Evolutionary conservation across 176 grass and related monocot genomes (phyloP).

Genomic region (bread wheat (Triticum aestivum)): DNA sequence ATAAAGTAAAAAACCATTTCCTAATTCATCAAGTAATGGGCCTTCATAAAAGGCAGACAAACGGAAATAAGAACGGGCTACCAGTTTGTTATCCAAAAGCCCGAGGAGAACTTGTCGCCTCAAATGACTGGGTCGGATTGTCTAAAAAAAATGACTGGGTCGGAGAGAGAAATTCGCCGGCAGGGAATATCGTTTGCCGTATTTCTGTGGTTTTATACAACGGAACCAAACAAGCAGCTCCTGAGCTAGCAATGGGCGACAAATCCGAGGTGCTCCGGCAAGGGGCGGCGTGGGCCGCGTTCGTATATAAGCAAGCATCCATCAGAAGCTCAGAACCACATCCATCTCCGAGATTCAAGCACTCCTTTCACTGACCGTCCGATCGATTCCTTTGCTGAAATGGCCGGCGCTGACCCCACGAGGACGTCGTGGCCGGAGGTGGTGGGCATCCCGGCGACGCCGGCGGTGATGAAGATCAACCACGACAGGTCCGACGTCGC

Average conservation of each 20-base stretch:
- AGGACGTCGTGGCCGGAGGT: slow-evolving; percentile 20
- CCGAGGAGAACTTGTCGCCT: too few relatives aligned
- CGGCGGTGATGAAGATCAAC: slow-evolving; percentile 17
- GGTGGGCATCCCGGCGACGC: slow-evolving; percentile 16
- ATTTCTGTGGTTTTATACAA: too few relatives aligned
- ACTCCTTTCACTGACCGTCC: background rate
- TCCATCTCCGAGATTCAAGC: too few relatives aligned
- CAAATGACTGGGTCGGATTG: too few relatives aligned
- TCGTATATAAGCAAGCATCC: background rate
- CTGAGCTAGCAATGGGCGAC: background rate
- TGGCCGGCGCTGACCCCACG: slow-evolving; percentile 10
- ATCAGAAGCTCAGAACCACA: background rate
- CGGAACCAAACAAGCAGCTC: background rate
- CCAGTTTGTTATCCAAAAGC: too few relatives aligned
- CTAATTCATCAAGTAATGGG: too few relatives aligned
- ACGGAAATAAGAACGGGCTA: too few relatives aligned
- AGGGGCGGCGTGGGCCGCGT: background rate
- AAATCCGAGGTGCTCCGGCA: background rate
- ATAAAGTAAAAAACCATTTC: too few relatives aligned
- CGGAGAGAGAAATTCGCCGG: background rate
- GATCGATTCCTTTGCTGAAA: background rate
- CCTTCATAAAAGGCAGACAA: too few relatives aligned
- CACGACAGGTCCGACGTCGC: slow-evolving; percentile 1
- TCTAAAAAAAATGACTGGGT: too few relatives aligned
- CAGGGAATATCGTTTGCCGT: background rate